Evolutionary conservation across 179 eudicot species (phyloP).

Genomic region (Corrigiola litoralis): DNA sequence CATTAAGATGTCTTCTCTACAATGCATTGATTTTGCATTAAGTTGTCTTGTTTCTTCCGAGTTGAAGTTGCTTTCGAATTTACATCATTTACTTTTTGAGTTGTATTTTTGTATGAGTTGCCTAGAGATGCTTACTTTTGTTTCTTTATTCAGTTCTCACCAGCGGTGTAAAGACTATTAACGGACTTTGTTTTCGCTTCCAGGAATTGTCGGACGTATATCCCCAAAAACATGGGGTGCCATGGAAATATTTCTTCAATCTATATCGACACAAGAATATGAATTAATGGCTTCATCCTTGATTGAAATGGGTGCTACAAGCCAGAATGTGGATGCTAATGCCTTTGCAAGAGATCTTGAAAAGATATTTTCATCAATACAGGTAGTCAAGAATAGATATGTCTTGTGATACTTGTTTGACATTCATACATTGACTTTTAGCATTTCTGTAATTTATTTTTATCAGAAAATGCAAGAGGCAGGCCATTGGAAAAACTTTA

Average conservation of each 20-base stretch:
- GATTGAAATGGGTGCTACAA: constrained; percentile 92
- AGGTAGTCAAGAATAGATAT: constrained; percentile 37
- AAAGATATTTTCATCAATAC: constrained; percentile 79
- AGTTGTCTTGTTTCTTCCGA: no score
- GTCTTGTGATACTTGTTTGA: neutral
- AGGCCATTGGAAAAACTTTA: neutral
- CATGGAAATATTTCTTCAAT: constrained; percentile 82
- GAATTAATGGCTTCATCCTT: constrained; percentile 89
- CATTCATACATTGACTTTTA: neutral
- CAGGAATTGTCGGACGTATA: constrained; percentile 98
- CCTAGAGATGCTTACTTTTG: neutral
- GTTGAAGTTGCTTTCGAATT: no score
- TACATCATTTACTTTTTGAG: no score
- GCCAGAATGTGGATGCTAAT: constrained; percentile 58
- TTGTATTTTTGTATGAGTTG: no score
- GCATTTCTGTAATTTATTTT: neutral
- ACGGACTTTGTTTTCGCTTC: constrained; percentile 7
- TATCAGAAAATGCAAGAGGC: neutral
- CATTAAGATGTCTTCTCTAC: no score
- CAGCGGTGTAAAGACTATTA: constrained; percentile 1
- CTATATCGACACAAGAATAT: constrained; percentile 78
- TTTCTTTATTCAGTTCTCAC: neutral
- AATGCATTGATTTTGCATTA: no score
- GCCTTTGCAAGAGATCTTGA: constrained; percentile 84
- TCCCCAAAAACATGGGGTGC: constrained; percentile 92